A percentile compares a stretch with the other conserved stretches of the same genome.
These are phyloP conservation scores for Naganishia antarctica DNA, from an alignment of 768 basidiomycete genomes.

Conservation along the genomic window DNA sequence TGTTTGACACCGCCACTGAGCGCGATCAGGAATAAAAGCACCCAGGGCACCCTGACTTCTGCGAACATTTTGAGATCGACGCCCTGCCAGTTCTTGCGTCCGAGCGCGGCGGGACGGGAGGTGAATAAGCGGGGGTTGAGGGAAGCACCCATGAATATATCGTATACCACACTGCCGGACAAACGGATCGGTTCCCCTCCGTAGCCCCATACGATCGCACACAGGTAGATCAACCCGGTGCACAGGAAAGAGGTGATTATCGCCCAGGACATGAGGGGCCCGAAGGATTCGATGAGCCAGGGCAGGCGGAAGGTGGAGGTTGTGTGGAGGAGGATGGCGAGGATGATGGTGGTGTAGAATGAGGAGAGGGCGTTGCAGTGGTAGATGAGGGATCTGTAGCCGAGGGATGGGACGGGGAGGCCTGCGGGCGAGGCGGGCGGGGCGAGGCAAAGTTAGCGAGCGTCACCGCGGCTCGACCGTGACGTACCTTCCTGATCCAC, in stretches of 20 bases:
- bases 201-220: constrained; percentile 61
- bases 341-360: constrained; percentile 74
- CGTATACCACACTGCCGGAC: constrained; percentile 91
- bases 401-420: constrained; percentile 88
- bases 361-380: constrained; percentile 90
- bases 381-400: constrained; percentile 88
- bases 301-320: constrained; percentile 81
- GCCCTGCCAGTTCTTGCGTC: constrained; percentile 53
- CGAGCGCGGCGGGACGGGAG: background rate
- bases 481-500: constrained; percentile 69
- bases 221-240: constrained; percentile 73
- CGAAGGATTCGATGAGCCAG: constrained; percentile 92
- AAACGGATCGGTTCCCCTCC: constrained; percentile 76
- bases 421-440: constrained; percentile 46
- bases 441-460: background rate
- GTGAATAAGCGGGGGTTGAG: constrained; percentile 76
- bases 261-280: constrained; percentile 88
- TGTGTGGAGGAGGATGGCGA: constrained; percentile 70
- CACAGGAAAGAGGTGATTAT: constrained; percentile 85
- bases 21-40: constrained; percentile 85
- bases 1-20: constrained; percentile 93
- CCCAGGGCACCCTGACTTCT: constrained; percentile 94
- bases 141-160: constrained; percentile 92
- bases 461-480: background rate
- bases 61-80: constrained; percentile 99